These are phyloP conservation scores for Pestalotiopsis sp. DNA, from an alignment of 2,329 filamentous ascomycete genomes.

Conservation along the genomic window DNA sequence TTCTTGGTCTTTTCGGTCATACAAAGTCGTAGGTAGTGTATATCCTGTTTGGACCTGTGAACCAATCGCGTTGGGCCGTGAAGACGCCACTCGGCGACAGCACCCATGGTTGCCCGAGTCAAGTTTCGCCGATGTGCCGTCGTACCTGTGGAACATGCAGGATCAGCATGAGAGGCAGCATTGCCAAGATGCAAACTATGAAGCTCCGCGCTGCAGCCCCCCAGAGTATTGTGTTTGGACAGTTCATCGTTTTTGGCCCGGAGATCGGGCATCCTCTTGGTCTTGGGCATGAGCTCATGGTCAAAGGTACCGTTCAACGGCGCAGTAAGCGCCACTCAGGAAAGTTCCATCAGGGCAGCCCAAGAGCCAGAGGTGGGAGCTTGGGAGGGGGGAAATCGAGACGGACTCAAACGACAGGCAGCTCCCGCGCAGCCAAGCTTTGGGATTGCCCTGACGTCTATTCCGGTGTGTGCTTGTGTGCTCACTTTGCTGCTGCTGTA, in stretches of 20 bases:
- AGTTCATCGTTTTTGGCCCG: not conserved
- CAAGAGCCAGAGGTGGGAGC: not conserved
- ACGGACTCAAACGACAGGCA: not conserved
- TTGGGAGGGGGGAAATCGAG: not conserved
- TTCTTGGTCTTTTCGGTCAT: not conserved
- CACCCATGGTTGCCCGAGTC: not conserved
- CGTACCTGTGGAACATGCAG: not conserved
- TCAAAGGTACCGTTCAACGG: slow-evolving; percentile 1
- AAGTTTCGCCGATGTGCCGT: not conserved
- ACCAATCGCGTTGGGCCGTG: not conserved
- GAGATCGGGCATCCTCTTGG: not conserved
- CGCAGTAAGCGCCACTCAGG: not conserved
- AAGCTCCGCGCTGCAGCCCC: not conserved
- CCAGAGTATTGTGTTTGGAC: not conserved
- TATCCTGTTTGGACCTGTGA: not conserved
- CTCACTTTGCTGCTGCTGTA: too few relatives aligned
- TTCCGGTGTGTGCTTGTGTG: not conserved
- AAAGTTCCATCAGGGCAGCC: not conserved
- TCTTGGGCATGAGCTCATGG: not conserved
- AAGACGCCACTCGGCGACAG: not conserved
- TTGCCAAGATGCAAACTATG: not conserved
- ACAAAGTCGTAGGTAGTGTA: not conserved
- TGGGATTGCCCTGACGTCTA: not conserved
- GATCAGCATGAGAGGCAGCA: not conserved
- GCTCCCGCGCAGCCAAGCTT: slow-evolving; percentile 5